phyloP scores from a whole-genome alignment of 1,284 basidiomycete genomes.

The Apiotrichum laibachii region DNA sequence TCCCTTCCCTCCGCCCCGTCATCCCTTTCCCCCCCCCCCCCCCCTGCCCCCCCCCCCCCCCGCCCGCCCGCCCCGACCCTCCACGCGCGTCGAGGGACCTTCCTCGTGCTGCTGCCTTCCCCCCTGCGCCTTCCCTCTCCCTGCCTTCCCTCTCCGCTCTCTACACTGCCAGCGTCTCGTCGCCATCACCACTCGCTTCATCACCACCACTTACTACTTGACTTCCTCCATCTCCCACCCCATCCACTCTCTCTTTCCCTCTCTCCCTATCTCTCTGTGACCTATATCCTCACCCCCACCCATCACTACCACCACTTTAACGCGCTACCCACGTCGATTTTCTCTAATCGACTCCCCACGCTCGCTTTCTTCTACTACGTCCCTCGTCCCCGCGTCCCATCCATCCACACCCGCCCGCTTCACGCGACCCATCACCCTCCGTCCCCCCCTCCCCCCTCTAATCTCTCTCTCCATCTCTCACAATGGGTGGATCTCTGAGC shows the following conservation, averaged over 20 bases:
- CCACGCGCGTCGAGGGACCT: too few species aligned
- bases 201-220: not conserved
- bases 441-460: not conserved
- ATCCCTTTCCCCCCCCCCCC: not conserved
- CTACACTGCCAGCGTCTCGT: not conserved
- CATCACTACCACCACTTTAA: not conserved
- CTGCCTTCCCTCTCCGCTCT: not conserved
- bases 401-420: not conserved
- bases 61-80: not conserved
- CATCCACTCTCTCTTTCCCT: not conserved
- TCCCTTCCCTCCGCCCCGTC: not conserved
- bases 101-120: not conserved
- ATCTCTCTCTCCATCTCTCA: constrained; percentile 3
- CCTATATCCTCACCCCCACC: not conserved
- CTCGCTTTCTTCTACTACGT: not conserved
- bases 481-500: constrained; percentile 55
- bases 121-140: not conserved
- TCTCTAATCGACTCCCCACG: not conserved
- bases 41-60: not conserved
- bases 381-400: too few species aligned
- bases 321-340: not conserved
- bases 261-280: not conserved
- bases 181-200: not conserved
- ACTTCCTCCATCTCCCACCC: not conserved
- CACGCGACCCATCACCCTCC: not conserved